Base-by-base conservation (phyloP, 2,329 filamentous ascomycete species). In the Talaromyces sp. region DNA sequence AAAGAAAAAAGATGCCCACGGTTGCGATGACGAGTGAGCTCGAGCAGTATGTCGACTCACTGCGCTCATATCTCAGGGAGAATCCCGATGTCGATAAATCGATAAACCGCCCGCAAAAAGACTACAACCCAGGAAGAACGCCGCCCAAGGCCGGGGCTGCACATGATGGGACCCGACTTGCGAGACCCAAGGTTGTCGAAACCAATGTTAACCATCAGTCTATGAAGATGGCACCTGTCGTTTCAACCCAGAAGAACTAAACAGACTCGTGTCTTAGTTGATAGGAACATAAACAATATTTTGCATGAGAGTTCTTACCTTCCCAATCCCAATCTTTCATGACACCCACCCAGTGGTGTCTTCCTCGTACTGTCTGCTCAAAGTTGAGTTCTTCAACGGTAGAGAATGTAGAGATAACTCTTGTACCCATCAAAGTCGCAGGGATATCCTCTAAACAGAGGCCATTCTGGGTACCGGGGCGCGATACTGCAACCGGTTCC, bases 261-360 rank as follows among this genome's bases (percentile, higher is more conserved):
- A 56, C 58, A 57, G 23, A 44, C 7, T 33, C 28, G 34, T 47
- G 30, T 47, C 55, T 65, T 57, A 67, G 65, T 57, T 27, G 27
- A 51, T 36, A 23, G 10, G 47, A 14, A 34, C 10, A 42, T 23
- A 34, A 50, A 14, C 5, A 34, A 36, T 36, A 55, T 61, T 50
- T 44, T 47, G 40, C 18, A 18, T 30, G n/a, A 50, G 52, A 44
- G 53, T 67, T 77, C 82, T 76, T 77, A 89, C 87, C 83, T 81
- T 90, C 87, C 87, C 88, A 90, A n/a, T 81, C 78, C 85, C 86
- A 89, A 66, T 89, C 87, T 64, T 83, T 83, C 88, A 90, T 90
- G 50, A 90, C 86, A 42, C 87, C 85, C 8, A 89, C 78, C 88
- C 88, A 90, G 73, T 90, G 88, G 68, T 88, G 74, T 53, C 79